phyloP scores from a whole-genome alignment of 805 yeast genomes.

The Candida namnaoensis region DNA sequence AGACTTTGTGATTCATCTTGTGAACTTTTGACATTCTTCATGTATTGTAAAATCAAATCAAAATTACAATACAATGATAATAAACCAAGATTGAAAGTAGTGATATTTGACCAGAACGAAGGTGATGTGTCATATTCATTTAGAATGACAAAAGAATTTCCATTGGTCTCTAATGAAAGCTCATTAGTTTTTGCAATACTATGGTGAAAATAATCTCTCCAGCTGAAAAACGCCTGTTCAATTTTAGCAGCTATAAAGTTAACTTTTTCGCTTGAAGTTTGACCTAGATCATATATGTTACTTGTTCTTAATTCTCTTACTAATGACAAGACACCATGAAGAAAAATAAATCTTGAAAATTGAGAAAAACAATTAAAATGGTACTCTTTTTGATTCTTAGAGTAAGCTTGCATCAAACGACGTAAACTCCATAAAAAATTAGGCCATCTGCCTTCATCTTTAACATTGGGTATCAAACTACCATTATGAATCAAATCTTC shows the following conservation, averaged over 20 bases:
- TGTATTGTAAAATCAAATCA: constrained; percentile 8
- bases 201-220: constrained; percentile 25
- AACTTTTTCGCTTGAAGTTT: constrained; percentile 16
- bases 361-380: constrained; percentile 24
- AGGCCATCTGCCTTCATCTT: constrained; percentile 25
- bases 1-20: background rate
- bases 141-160: constrained; percentile 2
- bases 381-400: constrained; percentile 22
- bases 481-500: constrained; percentile 9
- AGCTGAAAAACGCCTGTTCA: constrained; percentile 21
- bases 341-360: constrained; percentile 23
- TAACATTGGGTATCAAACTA: constrained; percentile 17
- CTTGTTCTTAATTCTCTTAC: constrained; percentile 18
- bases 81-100: constrained; percentile 17
- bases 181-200: constrained; percentile 20
- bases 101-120: constrained; percentile 24
- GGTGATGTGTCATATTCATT: constrained; percentile 25
- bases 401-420: constrained; percentile 22
- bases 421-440: constrained; percentile 24
- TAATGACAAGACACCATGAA: constrained; percentile 24
- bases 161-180: constrained; percentile 1
- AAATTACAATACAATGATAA: constrained; percentile 20
- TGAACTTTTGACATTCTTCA: constrained; percentile 3
- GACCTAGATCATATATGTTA: constrained; percentile 19
- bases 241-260: constrained; percentile 18